A percentile compares a stretch with the other conserved stretches of the same genome.
These are phyloP conservation scores for Monosporascus cannonballus DNA, from an alignment of 2,329 filamentous ascomycete species.

Conservation along the genomic window DNA sequence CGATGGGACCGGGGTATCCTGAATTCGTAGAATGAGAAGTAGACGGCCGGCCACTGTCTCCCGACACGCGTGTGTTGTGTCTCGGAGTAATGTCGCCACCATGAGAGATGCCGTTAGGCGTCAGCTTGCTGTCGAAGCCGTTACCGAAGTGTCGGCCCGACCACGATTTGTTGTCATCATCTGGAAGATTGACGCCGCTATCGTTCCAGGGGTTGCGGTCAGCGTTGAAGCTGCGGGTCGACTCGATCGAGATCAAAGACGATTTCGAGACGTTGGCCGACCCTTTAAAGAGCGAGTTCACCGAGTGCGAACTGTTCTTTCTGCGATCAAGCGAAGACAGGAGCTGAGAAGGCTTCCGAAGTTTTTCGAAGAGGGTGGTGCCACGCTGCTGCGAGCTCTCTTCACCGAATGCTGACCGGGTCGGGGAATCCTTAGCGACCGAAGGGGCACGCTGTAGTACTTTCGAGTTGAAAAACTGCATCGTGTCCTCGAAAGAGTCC, in stretches of 20 bases:
- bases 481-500: conserved; percentile 94
- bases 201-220: conserved; percentile 99
- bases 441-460: conserved; percentile 87
- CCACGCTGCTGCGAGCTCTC: conserved; percentile 74
- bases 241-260: conserved; percentile 92
- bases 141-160: conserved; percentile 57
- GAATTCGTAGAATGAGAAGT: conserved; percentile 93
- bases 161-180: conserved; percentile 70
- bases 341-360: conserved; percentile 82
- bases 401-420: conserved; percentile 76
- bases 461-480: conserved; percentile 96
- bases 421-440: conserved; percentile 79
- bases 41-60: conserved; percentile 85
- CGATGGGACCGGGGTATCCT: conserved; percentile 91
- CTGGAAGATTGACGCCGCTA: conserved; percentile 87
- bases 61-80: conserved; percentile 77
- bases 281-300: conserved; percentile 87
- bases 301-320: conserved; percentile 87
- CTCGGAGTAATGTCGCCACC: conserved; percentile 79
- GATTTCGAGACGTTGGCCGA: conserved; percentile 88
- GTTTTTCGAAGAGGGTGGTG: conserved; percentile 78
- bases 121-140: conserved; percentile 57
- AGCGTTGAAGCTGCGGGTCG: conserved; percentile 79
- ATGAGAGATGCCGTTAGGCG: conserved; percentile 52
- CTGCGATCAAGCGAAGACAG: conserved; percentile 85